Evolutionary conservation across 2,329 filamentous ascomycete genomes (phyloP), one percentile per base, ranked within the genome.

Genomic region (Aspergillus novofumigatus): DNA sequence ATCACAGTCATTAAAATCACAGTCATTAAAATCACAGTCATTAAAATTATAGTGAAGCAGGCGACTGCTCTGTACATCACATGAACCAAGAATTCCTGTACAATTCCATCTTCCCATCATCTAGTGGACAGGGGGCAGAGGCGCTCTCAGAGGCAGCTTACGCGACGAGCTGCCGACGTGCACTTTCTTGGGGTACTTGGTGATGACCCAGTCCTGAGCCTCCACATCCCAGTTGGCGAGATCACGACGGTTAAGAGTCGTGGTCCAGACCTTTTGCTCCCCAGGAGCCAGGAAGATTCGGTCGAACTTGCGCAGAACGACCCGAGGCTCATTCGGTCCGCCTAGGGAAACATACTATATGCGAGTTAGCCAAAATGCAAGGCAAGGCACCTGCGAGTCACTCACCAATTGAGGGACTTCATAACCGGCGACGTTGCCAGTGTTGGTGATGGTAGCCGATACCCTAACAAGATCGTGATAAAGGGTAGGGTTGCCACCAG

Each of bases 171-270:
- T 79, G 26, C 85, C 85, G 5, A 87, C 84, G 61, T 82, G 83
- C 44, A 85, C 79, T 56, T 77, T 85, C 78, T 86, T 86, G 53
- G 79, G 73, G 63, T 83, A 79, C 23, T 76, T 66, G 29, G 77
- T 78, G 54, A 87, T 78, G 49, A 91, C 83, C 92, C 93, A 97
- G 78, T 97, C 87, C 80, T 97, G 92, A n/a, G 77, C 72, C 1
- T 69, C 80, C 0, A 83, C 78, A 64, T 96, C 90, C 92, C 93
- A 97, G 77, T 92, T 94, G 71, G 88, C 91, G 55, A 97, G 65
- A 69, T 97, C 93, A 56, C 91, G 86, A 42, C 92, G 83, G 5
- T 86, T 92, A 55, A 97, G 75, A 17, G 86, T 82, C 0, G 84
- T 86, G 0, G 73, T 80, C 78, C 94, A 95, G 1, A 80, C 83